Evolutionary conservation across 179 eudicot species (phyloP).

Genomic region (Silene noctiflora): DNA sequence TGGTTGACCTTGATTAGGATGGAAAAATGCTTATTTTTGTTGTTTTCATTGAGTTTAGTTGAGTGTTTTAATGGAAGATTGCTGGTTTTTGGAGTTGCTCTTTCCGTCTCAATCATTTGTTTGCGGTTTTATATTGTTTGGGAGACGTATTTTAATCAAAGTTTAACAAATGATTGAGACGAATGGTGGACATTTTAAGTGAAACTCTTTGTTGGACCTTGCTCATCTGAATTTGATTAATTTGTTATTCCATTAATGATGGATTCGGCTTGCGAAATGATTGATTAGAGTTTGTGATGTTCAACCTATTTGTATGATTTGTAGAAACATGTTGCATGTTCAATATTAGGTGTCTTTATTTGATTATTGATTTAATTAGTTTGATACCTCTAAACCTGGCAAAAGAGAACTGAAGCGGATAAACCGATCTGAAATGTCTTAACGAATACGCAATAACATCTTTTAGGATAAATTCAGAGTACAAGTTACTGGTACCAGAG

Average conservation of each 20-base stretch:
- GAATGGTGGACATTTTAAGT: neutral
- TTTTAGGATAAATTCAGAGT: too few relatives aligned
- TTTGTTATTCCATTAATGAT: neutral
- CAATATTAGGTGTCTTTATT: neutral
- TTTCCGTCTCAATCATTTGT: too few relatives aligned
- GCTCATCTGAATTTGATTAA: slow-evolving; percentile 9
- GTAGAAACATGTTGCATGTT: neutral
- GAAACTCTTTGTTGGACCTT: slow-evolving; percentile 6
- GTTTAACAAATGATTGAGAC: too few relatives aligned
- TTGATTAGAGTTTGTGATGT: slow-evolving; percentile 4
- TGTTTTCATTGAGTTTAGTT: neutral
- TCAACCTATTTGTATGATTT: neutral
- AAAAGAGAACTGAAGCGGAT: neutral
- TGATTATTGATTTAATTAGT: too few relatives aligned
- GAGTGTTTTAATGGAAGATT: slow-evolving; percentile 12
- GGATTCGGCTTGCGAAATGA: neutral
- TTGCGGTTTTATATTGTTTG: too few relatives aligned
- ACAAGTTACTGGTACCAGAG: too few relatives aligned
- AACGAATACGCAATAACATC: too few relatives aligned
- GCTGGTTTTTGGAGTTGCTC: neutral
- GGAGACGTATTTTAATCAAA: too few relatives aligned
- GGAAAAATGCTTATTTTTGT: slow-evolving; percentile 11
- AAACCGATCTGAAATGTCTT: too few relatives aligned
- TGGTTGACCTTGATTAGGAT: slow-evolving; percentile 28
- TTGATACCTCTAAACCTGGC: neutral